These are phyloP conservation scores for Lactarius tabidus DNA, from an alignment of 768 basidiomycete species.

Conservation along the genomic window DNA sequence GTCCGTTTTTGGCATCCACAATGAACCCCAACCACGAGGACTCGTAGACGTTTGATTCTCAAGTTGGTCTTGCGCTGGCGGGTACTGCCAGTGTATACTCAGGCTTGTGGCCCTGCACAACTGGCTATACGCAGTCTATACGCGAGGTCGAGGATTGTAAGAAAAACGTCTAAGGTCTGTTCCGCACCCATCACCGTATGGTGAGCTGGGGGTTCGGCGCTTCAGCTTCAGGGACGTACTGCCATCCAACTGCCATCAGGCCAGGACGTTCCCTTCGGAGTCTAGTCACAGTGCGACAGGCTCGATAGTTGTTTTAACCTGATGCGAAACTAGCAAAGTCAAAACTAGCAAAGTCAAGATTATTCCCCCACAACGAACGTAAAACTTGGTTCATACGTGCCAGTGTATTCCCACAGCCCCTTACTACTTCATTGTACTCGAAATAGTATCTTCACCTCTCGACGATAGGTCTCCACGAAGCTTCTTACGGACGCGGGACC, in stretches of 20 bases:
- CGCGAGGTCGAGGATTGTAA: too few relatives aligned
- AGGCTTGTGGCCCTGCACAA: background rate
- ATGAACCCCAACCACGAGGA: too few relatives aligned
- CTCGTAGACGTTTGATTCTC: background rate
- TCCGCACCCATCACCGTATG: too few relatives aligned
- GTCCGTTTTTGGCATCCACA: background rate
- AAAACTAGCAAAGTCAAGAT: too few relatives aligned
- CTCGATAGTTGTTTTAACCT: background rate
- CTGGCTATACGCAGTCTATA: too few relatives aligned
- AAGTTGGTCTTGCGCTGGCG: background rate
- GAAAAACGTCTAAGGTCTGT: too few relatives aligned
- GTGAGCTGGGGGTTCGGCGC: too few relatives aligned
- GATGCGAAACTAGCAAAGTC: background rate
- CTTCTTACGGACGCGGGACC: background rate
- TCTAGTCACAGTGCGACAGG: background rate
- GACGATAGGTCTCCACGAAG: background rate
- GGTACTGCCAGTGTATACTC: too few relatives aligned
- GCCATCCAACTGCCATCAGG: background rate
- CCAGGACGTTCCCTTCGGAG: too few relatives aligned
- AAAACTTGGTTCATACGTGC: too few relatives aligned
- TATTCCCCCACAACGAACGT: background rate
- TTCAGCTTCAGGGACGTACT: background rate
- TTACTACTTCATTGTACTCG: background rate
- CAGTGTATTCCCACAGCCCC: too few relatives aligned
- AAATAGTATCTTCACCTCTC: background rate